Base-by-base conservation (phyloP, 345 rosid genomes). In the Eucalyptus marginata region DNA sequence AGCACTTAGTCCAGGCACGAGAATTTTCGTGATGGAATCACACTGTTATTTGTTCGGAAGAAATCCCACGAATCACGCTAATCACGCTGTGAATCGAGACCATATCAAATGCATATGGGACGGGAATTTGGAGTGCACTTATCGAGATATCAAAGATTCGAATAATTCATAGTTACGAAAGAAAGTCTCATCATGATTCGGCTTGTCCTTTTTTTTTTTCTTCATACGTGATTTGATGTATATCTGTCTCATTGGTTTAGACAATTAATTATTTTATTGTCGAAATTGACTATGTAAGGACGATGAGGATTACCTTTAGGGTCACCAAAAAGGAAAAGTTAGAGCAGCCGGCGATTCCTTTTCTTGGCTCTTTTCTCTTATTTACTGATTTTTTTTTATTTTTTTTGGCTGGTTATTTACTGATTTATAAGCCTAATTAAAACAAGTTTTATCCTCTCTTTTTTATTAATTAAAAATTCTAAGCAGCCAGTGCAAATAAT, bases 1-100 rank as follows among this genome's bases (percentile, higher is more conserved):
- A 0, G 7, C 17, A 29, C 33, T 62, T 29, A 29, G 7, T 10
- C 29, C 8, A 62, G 0, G 5, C 3, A 6, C 0, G 7, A 4
- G 4, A 59, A 6, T 27, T 59, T 59, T 59, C 3, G 2, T 12
- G 7, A 27, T 62, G 1, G 17, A 5, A 62, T 62, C 17, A 0
- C 8, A 29, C 7, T 29, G 0, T 27, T 29, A 12, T 8, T 29
- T 1, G 0, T 62, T 3, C 0, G 6, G 8, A 62, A 62, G 17
- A 27, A 29, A 62, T 62, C 31, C 14, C 16, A 4, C 31, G 1
- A 0, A 13, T 29, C 16, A 12, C 16, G 15, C 33, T 59, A 12
- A 3, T 27, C 16, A 12, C 0, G 29, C 62, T 25, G 29, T 1
- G 7, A 56, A 56, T 56, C 25, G 0, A 25, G 29, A 1, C 29